Evolutionary conservation across 345 rosid genomes (phyloP).

Genomic region (Melaleuca quinquenervia): DNA sequence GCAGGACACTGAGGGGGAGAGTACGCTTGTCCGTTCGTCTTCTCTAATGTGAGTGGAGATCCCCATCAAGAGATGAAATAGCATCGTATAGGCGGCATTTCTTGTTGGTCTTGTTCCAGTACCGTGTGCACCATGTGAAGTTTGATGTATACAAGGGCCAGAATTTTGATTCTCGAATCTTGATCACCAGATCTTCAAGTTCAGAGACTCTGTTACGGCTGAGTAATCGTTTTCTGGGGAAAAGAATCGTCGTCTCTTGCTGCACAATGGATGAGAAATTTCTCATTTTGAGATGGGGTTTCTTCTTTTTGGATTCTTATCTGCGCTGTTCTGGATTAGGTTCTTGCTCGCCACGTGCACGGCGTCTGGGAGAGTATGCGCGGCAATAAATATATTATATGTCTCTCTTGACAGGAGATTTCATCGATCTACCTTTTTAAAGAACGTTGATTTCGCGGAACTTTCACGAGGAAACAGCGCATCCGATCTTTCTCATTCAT

Average conservation of each 20-base stretch:
- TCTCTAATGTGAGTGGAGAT: not conserved
- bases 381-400: not conserved
- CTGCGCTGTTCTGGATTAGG: not conserved
- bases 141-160: not conserved
- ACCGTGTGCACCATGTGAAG: not conserved
- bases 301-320: not conserved
- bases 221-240: not conserved
- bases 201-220: not conserved
- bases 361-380: not conserved
- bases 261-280: not conserved
- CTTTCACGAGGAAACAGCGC: not conserved
- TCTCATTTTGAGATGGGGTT: not conserved
- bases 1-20: not conserved
- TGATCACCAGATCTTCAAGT: not conserved
- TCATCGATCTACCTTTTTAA: not conserved
- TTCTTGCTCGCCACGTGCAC: not conserved
- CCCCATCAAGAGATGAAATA: not conserved
- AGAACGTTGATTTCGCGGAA: not conserved
- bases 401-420: not conserved
- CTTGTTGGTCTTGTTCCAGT: not conserved
- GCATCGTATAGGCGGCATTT: not conserved
- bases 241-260: not conserved
- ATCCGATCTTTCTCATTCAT: not conserved
- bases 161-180: not conserved
- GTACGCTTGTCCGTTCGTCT: not conserved